Conservation (phyloP, 75 land plant species). For the Selaginella moellendorffii region DNA sequence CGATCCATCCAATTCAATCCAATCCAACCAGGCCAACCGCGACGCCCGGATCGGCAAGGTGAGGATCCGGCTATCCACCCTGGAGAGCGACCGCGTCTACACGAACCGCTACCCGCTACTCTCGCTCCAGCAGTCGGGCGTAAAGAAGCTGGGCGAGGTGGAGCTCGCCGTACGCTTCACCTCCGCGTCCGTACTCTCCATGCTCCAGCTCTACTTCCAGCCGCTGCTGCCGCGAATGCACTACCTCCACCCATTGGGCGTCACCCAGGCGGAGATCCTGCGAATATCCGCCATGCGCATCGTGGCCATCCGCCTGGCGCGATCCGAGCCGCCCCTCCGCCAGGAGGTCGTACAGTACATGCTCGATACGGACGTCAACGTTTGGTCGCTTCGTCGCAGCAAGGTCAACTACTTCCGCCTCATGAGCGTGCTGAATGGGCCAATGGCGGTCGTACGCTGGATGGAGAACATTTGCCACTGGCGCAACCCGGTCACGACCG, state of each 20-base stretch:
- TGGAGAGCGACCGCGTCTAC: conserved; percentile 71
- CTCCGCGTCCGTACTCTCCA: conserved; percentile 7
- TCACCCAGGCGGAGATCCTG: conserved; percentile 3
- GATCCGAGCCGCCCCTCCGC: background rate
- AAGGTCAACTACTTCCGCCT: conserved; percentile 6
- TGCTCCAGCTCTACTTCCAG: background rate
- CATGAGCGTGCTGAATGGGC: conserved; percentile 54
- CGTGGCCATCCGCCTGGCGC: background rate
- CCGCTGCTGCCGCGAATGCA: conserved; percentile 7
- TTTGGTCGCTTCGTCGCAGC: background rate
- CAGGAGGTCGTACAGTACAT: conserved; percentile 8
- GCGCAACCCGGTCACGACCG: conserved; percentile 64
- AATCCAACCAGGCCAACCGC: conserved; percentile 9
- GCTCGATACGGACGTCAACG: background rate
- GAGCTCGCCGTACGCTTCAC: conserved; percentile 66
- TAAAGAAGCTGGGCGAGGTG: conserved; percentile 88
- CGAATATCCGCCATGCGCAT: conserved; percentile 9
- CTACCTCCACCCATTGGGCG: conserved; percentile 6
- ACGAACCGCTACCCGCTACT: conserved; percentile 53
- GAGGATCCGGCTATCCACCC: conserved; percentile 55
- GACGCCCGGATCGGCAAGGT: conserved; percentile 67
- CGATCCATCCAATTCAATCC: too few relatives aligned
- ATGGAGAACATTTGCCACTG: conserved; percentile 54
- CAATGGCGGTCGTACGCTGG: conserved; percentile 54
- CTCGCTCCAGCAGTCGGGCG: conserved; percentile 35